Base-by-base conservation (phyloP, 495 filamentous ascomycete genomes). In the Penicillium robsamsonii region DNA sequence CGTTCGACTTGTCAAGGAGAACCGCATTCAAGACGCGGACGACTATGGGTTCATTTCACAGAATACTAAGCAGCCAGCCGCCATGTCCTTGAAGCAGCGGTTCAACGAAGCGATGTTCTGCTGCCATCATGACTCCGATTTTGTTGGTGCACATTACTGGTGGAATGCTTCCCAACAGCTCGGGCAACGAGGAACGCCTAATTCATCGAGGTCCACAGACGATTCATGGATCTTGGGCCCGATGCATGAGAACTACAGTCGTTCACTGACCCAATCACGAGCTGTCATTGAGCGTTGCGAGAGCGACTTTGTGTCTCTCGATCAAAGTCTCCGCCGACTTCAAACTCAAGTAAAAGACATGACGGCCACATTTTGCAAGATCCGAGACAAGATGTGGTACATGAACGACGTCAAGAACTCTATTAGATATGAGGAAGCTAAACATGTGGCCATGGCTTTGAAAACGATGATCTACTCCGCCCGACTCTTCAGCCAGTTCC, bases 381-480 rank as follows among this genome's bases (percentile, higher is more conserved):
- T 78, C 1, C 81, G 94, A 41, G 88, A 95, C 70, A 97, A 97
- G 78, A 96, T 96, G 90, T 98, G 94, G 94, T 98, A 96, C 69
- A 89, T 94, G 60, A 96, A 92, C 6, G 94, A 97, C 70, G 94
- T 97, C 42, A 87, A 88, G 53, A 93, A 96, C 64, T 97, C 93
- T 17, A 90, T 84, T 41, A 81, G 84, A 2, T 98, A 96, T 64
- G 93, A 96, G 56, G 89, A 95, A 68, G 91, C 91, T 22, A 86
- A 86, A 56, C 87, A 93, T 67, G 86, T 98, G 11, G 89, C 91
- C 11, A 79, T 87, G 54, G 94, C 94, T 30, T 73, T 98, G 44
- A 94, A 92, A 69, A 89, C 86, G n/a, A 98, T 98, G 94, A 76
- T 78, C 46, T 84, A 79, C 59, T 73, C 83, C 11, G 69, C 77